Evolutionary conservation across 768 basidiomycete genomes (phyloP), one percentile per base, ranked within the genome.

Genomic region (Russula foetens): DNA sequence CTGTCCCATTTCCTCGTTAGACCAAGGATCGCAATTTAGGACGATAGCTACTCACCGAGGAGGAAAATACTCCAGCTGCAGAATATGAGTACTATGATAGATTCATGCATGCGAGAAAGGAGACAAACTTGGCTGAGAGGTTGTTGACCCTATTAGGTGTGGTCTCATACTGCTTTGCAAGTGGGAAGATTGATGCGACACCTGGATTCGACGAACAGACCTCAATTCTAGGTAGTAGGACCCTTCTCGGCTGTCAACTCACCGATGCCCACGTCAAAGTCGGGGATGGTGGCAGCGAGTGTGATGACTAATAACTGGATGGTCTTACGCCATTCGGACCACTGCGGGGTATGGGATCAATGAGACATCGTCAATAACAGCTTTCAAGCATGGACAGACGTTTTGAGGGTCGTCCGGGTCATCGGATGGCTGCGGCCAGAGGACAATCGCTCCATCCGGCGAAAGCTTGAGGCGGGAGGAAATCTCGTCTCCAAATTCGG

Each of bases 381-480:
- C 17, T 28, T 29, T 7, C 15, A 28, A 48, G 28, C 19, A 23
- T 9, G 28, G 24, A 69, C 75, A 52, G 45, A 79, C 81, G 65
- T 84, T 85, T 71, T 85, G 84, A 19, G 85, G 85, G 66, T 87
- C 84, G 19, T 79, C 72, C 0, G 79, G 77, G 47, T 81, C 77
- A 64, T 85, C 81, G 1, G 79, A 77, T 2, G 86, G 85, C 66
- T 87, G 86, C 21, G 86, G 86, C 83, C 85, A 87, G 0, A 88
- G 76, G 11, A 87, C 79, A 51, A 77, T 82, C 19, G 73, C 78
- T 0, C 85, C 84, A 58, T 84, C 82, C n/a, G 66, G 60, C 4
- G 81, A 77, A 7, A 84, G 73, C 74, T 87, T 87, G 55, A 87
- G 74, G 50, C 68, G 75, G 5, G 78, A 71, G 0, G 84, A 83